Evolutionary conservation across 2,329 filamentous ascomycete genomes (phyloP), one percentile per base, ranked within the genome.

Genomic region (Trichophyton equinum): DNA sequence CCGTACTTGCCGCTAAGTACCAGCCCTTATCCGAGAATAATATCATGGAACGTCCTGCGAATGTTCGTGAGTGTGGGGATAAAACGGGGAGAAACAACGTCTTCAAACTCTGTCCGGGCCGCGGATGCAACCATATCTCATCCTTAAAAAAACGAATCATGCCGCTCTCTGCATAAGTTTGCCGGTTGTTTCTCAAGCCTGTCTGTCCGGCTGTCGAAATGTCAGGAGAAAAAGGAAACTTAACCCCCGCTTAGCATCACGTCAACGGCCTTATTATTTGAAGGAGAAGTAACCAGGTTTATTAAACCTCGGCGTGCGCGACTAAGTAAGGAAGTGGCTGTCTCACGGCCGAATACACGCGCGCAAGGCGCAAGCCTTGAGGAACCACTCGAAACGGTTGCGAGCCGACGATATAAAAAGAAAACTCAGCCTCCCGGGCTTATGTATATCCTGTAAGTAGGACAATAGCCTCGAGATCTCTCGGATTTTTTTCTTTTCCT

Each of bases 331-430:
- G 27, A 53, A 33, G n/a, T 22, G 18, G 46, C 22, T 22, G 46
- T 18, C 18, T 51, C 18, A 18, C 7, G 46, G 22, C 18, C 9
- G 44, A 53, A 15, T 53, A 53, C 49, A 53, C 49, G 49, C 46
- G 46, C 49, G 49, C 49, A 53, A 53, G 49, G 49, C 49, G 22
- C 49, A 53, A 53, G 49, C 49, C 49, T 53, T 33, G 27, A 18
- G 49, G 49, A 53, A 33, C 49, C 49, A 53, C 49, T 25, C 15
- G 22, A 53, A 53, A 33, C 49, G 49, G 18, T 13, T 6, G 49
- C 1, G n/a, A 4, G 40, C 6, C 40, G 13, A 44, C 5, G 40
- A 53, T 53, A 53, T 53, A 53, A 30, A 53, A 33, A 33, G 27
- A 53, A 53, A 44, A 3, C 15, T 53, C 49, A 53, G 49, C 49